phyloP scores from a whole-genome alignment of 2,329 filamentous ascomycete genomes.

The Phialophora verrucosa region DNA sequence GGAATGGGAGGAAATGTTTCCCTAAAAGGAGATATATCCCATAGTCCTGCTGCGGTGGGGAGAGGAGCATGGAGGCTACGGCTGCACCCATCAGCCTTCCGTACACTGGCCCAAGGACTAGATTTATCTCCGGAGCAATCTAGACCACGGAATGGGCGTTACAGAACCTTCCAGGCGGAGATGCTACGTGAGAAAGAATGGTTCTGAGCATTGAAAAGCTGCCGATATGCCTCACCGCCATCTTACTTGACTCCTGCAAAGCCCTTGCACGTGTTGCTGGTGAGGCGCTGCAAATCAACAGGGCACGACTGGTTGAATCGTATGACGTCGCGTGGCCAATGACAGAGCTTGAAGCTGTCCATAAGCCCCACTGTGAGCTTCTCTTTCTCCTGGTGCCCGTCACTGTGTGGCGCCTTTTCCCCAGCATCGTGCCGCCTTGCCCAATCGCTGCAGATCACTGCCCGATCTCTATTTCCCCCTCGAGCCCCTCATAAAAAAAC shows the following conservation, averaged over 20 bases:
- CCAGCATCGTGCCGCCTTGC: background rate
- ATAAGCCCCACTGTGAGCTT: conserved; percentile 1
- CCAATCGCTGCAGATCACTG: conserved; percentile 13
- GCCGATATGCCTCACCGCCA: conserved; percentile 12
- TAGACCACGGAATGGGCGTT: conserved; percentile 1
- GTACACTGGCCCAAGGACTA: conserved; percentile 3
- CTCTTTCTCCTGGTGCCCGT: background rate
- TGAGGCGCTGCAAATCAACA: conserved; percentile 10
- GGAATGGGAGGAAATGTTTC: conserved; percentile 12
- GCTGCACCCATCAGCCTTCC: conserved; percentile 16
- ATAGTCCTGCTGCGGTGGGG: background rate
- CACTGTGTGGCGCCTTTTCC: background rate
- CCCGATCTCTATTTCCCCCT: conserved; percentile 9
- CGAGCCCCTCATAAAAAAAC: conserved; percentile 2
- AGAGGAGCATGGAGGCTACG: conserved; percentile 3
- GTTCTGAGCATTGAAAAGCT: background rate
- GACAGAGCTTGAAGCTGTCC: conserved; percentile 8
- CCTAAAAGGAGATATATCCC: conserved; percentile 10
- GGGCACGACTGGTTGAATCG: background rate
- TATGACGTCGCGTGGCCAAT: conserved; percentile 15
- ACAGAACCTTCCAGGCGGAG: background rate
- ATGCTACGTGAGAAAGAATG: background rate
- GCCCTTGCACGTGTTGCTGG: conserved; percentile 7
- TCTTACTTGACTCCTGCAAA: background rate
- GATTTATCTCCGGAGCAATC: conserved; percentile 1